Conservation (phyloP, 2,329 filamentous ascomycete species). For the Chrysosporium queenslandicum region DNA sequence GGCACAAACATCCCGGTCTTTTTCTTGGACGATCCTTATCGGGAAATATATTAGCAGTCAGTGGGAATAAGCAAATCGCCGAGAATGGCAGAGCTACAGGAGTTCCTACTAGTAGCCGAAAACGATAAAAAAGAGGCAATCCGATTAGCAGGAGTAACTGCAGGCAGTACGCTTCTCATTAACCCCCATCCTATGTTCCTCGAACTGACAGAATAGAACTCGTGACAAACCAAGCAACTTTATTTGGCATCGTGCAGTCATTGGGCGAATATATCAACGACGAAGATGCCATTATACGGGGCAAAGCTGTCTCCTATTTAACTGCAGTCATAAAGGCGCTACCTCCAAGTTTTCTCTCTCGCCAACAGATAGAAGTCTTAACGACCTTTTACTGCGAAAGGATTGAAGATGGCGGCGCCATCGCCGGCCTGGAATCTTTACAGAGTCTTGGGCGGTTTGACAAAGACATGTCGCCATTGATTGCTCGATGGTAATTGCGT, state of each 20-base stretch:
- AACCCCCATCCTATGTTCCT: neutral
- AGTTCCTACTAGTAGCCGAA: constrained; percentile 41
- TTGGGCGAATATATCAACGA: constrained; percentile 58
- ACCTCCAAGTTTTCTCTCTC: constrained; percentile 46
- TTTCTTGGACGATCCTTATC: no score
- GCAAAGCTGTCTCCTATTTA: constrained; percentile 46
- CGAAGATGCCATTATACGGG: constrained; percentile 50
- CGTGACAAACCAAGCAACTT: constrained; percentile 49
- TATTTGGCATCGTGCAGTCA: constrained; percentile 54
- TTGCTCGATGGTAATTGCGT: constrained; percentile 43
- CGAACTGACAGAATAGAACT: constrained; percentile 39
- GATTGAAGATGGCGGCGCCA: constrained; percentile 52
- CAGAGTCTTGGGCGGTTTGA: constrained; percentile 53
- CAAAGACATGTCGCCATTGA: constrained; percentile 44
- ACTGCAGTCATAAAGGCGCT: constrained; percentile 39
- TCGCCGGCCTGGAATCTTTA: constrained; percentile 49
- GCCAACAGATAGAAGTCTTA: constrained; percentile 53
- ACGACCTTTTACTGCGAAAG: constrained; percentile 56
- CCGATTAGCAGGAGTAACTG: constrained; percentile 36
- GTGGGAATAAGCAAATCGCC: no score
- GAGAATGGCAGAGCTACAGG: constrained; percentile 41
- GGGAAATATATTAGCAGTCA: no score
- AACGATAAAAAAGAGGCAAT: constrained; percentile 39
- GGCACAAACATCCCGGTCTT: no score
- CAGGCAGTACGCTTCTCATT: constrained; percentile 32